These are phyloP conservation scores for Phytopythium delawarense DNA, from an alignment of 352 stramenopile genomes.

Conservation along the genomic window DNA sequence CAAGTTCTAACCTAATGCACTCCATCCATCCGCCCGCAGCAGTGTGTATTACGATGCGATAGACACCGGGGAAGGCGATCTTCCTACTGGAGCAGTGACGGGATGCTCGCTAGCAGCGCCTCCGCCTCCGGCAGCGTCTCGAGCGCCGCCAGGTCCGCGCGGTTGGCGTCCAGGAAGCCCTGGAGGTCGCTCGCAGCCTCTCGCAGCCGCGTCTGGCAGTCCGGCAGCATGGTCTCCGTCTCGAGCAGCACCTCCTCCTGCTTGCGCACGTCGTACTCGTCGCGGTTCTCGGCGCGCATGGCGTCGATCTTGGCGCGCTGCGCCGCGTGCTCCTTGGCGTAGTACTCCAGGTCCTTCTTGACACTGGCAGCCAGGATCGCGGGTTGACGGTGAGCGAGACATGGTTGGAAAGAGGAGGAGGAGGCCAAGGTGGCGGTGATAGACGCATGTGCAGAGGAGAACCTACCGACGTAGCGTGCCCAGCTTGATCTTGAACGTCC, in stretches of 20 bases:
- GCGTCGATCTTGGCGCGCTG: slow-evolving; percentile 57
- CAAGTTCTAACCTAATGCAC: slow-evolving; percentile 2
- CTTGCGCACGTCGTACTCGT: slow-evolving; percentile 78
- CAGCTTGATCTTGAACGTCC: slow-evolving; percentile 84
- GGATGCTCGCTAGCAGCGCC: slow-evolving; percentile 37
- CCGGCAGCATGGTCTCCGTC: slow-evolving; percentile 77
- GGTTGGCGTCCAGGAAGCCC: slow-evolving; percentile 40
- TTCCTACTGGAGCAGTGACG: slow-evolving; percentile 29
- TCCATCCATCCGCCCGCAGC: background rate
- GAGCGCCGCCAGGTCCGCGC: slow-evolving; percentile 32
- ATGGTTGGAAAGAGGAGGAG: background rate
- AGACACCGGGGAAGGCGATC: background rate
- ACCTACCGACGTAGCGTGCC: slow-evolving; percentile 60
- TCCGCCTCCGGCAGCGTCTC: slow-evolving; percentile 42
- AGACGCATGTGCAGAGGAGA: background rate
- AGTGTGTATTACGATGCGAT: background rate
- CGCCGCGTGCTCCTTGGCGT: slow-evolving; percentile 61
- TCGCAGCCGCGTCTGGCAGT: slow-evolving; percentile 64
- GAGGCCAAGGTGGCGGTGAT: too few species aligned
- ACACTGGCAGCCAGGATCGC: slow-evolving; percentile 24
- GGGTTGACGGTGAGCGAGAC: background rate
- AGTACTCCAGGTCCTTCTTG: slow-evolving; percentile 84
- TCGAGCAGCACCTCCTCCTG: slow-evolving; percentile 79
- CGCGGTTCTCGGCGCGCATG: slow-evolving; percentile 51
- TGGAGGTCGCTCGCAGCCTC: slow-evolving; percentile 53